Conservation (phyloP, 176 grass and related monocot species). For the Cymbopogon citratus region DNA sequence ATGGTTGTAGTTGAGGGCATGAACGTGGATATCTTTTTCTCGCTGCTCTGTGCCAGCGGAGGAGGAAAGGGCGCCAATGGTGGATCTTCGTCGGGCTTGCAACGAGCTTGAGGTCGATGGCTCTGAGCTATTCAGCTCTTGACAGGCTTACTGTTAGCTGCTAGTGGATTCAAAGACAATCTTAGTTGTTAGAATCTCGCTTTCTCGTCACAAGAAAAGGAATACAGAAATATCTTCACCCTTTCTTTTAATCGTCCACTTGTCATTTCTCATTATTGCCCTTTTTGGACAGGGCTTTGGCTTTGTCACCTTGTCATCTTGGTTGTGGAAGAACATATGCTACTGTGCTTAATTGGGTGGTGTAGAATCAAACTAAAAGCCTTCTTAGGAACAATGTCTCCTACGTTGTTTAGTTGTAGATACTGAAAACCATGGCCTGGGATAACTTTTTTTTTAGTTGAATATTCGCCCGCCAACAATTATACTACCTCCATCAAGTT, state of each 20-base stretch:
- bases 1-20: too few species aligned
- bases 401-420: not conserved
- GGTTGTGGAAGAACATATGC: not conserved
- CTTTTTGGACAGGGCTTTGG: not conserved
- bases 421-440: not conserved
- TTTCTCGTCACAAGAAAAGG: not conserved
- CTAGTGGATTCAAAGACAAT: not conserved
- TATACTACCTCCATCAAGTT: not conserved
- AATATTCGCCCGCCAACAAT: not conserved
- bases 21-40: too few species aligned
- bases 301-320: not conserved
- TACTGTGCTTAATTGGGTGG: not conserved
- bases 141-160: too few species aligned
- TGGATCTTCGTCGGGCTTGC: too few species aligned
- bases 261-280: not conserved
- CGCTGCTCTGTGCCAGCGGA: too few species aligned
- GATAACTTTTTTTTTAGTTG: too few species aligned
- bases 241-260: not conserved
- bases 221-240: not conserved
- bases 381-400: not conserved
- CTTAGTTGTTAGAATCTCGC: constrained; percentile 13
- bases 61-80: too few species aligned
- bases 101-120: too few species aligned
- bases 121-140: too few species aligned
- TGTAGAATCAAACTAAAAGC: not conserved